These are phyloP conservation scores for Poa pratensis DNA, from an alignment of 176 grass and related monocot species.

Conservation along the genomic window DNA sequence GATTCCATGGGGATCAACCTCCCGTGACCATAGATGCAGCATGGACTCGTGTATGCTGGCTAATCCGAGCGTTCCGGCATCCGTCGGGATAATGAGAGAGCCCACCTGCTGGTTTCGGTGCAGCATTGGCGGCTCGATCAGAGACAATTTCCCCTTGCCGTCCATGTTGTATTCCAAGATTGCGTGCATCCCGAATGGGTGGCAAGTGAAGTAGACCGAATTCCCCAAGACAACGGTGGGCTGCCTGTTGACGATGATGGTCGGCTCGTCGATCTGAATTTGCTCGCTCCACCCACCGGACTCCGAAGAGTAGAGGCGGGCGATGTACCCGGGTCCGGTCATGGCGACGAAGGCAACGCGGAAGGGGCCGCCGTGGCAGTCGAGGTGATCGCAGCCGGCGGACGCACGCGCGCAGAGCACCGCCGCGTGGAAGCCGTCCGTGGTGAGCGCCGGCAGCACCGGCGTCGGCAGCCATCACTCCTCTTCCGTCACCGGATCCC, in stretches of 20 bases:
- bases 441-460: background rate
- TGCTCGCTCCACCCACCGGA: background rate
- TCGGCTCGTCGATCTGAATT: background rate
- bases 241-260: background rate
- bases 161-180: background rate
- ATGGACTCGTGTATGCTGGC: background rate
- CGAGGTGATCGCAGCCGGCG: background rate
- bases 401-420: background rate
- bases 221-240: background rate
- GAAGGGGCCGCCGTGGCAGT: background rate
- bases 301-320: background rate
- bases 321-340: background rate
- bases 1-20: background rate
- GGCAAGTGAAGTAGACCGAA: background rate
- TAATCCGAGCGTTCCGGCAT: background rate
- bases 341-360: background rate
- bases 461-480: background rate
- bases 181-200: rapidly evolving
- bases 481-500: background rate
- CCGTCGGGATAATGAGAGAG: background rate
- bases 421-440: background rate
- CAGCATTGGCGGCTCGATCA: background rate
- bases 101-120: background rate
- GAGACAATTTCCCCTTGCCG: background rate
- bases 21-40: background rate